These are phyloP conservation scores for Lagenaria siceraria DNA, from an alignment of 306 rosid genomes.

Conservation along the genomic window DNA sequence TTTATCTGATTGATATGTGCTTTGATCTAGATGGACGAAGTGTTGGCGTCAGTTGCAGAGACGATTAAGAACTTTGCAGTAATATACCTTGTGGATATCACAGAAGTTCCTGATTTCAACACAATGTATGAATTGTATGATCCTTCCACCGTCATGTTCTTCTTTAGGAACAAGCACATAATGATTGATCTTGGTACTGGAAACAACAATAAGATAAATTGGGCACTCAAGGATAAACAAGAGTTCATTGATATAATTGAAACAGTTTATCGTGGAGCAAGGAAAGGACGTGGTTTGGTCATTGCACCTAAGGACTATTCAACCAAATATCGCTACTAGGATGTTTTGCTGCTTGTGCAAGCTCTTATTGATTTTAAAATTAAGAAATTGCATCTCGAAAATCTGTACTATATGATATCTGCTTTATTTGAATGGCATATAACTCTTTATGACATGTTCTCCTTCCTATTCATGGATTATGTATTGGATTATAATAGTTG, in stretches of 20 bases:
- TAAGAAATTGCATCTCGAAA: neutral
- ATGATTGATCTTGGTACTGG: slow-evolving; percentile 99
- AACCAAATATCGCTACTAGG: slow-evolving; percentile 86
- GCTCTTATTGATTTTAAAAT: neutral
- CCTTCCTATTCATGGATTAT: neutral
- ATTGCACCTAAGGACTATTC: slow-evolving; percentile 96
- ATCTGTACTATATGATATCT: neutral
- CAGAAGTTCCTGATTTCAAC: slow-evolving; percentile 95
- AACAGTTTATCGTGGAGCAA: slow-evolving; percentile 76
- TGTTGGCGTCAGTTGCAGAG: slow-evolving; percentile 81
- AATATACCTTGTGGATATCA: slow-evolving; percentile 88
- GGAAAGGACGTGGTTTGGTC: slow-evolving; percentile 88
- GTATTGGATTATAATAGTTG: neutral
- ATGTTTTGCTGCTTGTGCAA: neutral
- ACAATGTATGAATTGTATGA: slow-evolving; percentile 90
- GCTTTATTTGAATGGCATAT: neutral
- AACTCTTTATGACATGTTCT: neutral
- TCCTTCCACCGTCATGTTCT: slow-evolving; percentile 89
- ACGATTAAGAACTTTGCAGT: slow-evolving; percentile 82
- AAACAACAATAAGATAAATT: slow-evolving; percentile 93
- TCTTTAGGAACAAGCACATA: slow-evolving; percentile 93
- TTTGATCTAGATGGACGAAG: slow-evolving; percentile 70
- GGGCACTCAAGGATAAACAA: slow-evolving; percentile 97
- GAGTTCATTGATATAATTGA: slow-evolving; percentile 87
- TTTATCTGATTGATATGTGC: neutral